Evolutionary conservation across 1,139 yeast species (phyloP), one percentile per base, ranked within the genome.

Genomic region (Blastobotrys serpentis): DNA sequence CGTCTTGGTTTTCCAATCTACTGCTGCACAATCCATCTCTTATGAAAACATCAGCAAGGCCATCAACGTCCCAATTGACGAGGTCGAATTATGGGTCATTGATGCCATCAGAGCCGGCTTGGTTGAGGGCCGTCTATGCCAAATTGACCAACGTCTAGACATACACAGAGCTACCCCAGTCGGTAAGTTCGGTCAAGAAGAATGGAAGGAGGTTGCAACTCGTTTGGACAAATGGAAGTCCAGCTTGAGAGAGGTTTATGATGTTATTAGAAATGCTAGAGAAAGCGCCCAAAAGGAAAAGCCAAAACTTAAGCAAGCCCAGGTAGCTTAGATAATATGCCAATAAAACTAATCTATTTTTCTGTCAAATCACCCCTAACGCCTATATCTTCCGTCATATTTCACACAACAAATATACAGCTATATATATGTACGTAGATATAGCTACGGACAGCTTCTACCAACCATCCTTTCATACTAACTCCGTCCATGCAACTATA

Each of bases 31-130:
- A 21, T 56, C 63, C 26, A 58, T 73, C 10, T 41, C 66, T 17
- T 73, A 71, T 56, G 47, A 58, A 13, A 61, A 56, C 17, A 66
- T 73, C 49, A 66, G 70, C 16, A 45, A 52, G 8, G 63, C 66
- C 14, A 59, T 71, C 23, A 65, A 61, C 25, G 62, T 72, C 22
- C 53, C 65, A 14, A 51, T 47, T 11, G 68, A 59, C 18, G 68
- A 67, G 41, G 72, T 73, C 30, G 77, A 73, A 57, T 43, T 63
- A 30, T 67, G 73, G 66, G 63, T 72, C 36, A 71, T 73, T 50
- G 75, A 72, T 43, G 68, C 72, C 19, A 69, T 72, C 51, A 66
- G 73, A 48, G 72, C 73, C 3, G 73, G 73, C 3, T 66, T 73
- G 25, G 60, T 73, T 23, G 69, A 69, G 56, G 77, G 76, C 50